phyloP scores from a whole-genome alignment of 75 land plant genomes.

The Pinus taeda region DNA sequence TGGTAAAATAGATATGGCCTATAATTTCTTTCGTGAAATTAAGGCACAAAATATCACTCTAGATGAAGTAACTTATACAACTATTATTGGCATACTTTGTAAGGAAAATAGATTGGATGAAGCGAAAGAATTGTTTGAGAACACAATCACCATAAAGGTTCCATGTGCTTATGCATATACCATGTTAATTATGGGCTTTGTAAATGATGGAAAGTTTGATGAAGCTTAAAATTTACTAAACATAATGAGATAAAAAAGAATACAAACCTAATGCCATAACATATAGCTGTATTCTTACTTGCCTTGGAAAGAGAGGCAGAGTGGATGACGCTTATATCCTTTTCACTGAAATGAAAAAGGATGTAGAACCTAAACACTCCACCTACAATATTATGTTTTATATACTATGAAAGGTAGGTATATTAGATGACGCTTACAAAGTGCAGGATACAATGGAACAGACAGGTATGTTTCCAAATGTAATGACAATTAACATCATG shows the following conservation, averaged over 20 bases:
- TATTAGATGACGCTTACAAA: conserved; percentile 49
- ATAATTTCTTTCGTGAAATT: conserved; percentile 76
- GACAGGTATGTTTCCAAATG: conserved; percentile 69
- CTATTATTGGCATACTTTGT: conserved; percentile 70
- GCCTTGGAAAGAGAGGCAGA: conserved; percentile 55
- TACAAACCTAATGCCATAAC: conserved; percentile 69
- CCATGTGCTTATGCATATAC: conserved; percentile 78
- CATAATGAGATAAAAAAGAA: conserved; percentile 58
- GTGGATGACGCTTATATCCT: conserved; percentile 43
- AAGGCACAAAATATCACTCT: conserved; percentile 54
- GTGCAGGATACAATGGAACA: conserved; percentile 50
- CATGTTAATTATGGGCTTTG: conserved; percentile 88
- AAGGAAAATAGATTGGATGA: conserved; percentile 49
- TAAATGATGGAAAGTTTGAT: conserved; percentile 72
- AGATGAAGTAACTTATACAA: conserved; percentile 75
- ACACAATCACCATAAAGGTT: conserved; percentile 50
- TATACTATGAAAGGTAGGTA: conserved; percentile 55
- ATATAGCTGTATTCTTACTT: conserved; percentile 59
- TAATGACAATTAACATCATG: conserved; percentile 68
- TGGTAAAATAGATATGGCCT: conserved; percentile 76
- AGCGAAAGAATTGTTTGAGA: conserved; percentile 61
- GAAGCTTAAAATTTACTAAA: conserved; percentile 63
- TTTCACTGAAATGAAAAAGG: conserved; percentile 66
- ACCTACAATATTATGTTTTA: conserved; percentile 74
- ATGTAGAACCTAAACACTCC: conserved; percentile 54